Evolutionary conservation across 2,329 filamentous ascomycete species (phyloP).

Genomic region (Plectosphaerella cucumerina): DNA sequence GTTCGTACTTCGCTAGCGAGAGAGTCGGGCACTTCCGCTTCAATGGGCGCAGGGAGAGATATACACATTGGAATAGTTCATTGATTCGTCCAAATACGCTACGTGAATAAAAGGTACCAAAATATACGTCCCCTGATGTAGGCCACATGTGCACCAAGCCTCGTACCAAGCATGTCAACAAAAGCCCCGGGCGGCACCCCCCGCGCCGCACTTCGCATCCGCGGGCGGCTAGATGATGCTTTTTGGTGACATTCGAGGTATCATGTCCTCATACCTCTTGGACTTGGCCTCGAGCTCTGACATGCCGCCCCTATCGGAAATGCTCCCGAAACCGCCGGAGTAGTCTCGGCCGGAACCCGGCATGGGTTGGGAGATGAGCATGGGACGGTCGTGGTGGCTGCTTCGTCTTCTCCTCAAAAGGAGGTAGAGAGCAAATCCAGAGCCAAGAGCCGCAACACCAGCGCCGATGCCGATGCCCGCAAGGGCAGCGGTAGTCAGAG

Average conservation of each 20-base stretch:
- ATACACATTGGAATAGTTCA: no score
- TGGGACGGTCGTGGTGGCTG: constrained; percentile 18
- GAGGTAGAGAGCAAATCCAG: constrained; percentile 33
- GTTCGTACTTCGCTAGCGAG: no score
- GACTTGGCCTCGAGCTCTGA: constrained; percentile 47
- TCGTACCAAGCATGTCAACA: no score
- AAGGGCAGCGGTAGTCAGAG: constrained; percentile 38
- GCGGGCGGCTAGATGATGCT: constrained; percentile 28
- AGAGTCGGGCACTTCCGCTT: no score
- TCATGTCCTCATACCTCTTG: constrained; percentile 55
- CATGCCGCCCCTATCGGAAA: constrained; percentile 21
- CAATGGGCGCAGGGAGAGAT: no score
- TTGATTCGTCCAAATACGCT: no score
- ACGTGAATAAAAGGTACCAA: no score
- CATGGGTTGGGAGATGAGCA: constrained; percentile 49
- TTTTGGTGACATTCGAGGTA: constrained; percentile 45
- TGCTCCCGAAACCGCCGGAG: constrained; percentile 5
- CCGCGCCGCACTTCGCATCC: not conserved
- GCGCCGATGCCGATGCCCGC: constrained; percentile 46
- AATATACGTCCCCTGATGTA: no score
- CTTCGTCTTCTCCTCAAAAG: constrained; percentile 29
- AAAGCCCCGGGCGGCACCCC: no score
- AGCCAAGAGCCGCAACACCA: constrained; percentile 34
- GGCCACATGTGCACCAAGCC: no score
- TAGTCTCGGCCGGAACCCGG: constrained; percentile 36